phyloP scores from a whole-genome alignment of 2,329 filamentous ascomycete genomes.

The Didymellaceae sp. region DNA sequence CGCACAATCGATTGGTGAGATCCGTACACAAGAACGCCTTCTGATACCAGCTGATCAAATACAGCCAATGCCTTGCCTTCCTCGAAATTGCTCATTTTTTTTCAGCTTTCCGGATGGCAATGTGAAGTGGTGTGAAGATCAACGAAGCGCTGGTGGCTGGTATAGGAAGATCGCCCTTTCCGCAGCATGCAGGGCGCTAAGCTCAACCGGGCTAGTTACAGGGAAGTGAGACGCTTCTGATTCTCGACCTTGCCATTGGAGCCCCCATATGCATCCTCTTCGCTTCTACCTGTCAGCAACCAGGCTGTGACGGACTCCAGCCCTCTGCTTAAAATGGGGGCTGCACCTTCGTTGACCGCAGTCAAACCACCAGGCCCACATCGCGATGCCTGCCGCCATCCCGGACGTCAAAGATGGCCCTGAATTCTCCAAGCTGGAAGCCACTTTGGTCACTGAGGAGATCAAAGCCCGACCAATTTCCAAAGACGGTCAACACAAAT shows the following conservation, averaged over 20 bases:
- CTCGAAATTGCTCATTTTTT: slow-evolving; percentile 18
- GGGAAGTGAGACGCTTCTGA: background rate
- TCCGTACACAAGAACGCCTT: slow-evolving; percentile 34
- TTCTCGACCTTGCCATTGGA: background rate
- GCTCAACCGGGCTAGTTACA: background rate
- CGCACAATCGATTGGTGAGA: slow-evolving; percentile 28
- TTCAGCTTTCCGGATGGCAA: background rate
- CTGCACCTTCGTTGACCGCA: background rate
- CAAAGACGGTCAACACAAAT: background rate
- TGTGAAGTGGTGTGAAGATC: background rate
- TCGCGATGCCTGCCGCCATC: background rate
- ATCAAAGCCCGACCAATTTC: background rate
- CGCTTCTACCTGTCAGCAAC: background rate
- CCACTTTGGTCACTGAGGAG: background rate
- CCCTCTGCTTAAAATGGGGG: background rate
- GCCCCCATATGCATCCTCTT: background rate
- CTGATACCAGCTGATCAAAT: slow-evolving; percentile 36
- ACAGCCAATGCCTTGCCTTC: slow-evolving; percentile 22
- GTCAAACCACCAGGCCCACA: background rate
- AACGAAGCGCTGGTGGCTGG: slow-evolving; percentile 8
- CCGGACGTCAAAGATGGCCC: background rate
- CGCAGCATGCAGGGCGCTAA: background rate
- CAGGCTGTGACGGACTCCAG: background rate
- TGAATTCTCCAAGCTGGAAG: slow-evolving; percentile 2
- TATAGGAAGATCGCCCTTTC: background rate